Evolutionary conservation across 352 stramenopile species (phyloP), one percentile per base, ranked within the genome.

Genomic region (Pythium plurisporium): DNA sequence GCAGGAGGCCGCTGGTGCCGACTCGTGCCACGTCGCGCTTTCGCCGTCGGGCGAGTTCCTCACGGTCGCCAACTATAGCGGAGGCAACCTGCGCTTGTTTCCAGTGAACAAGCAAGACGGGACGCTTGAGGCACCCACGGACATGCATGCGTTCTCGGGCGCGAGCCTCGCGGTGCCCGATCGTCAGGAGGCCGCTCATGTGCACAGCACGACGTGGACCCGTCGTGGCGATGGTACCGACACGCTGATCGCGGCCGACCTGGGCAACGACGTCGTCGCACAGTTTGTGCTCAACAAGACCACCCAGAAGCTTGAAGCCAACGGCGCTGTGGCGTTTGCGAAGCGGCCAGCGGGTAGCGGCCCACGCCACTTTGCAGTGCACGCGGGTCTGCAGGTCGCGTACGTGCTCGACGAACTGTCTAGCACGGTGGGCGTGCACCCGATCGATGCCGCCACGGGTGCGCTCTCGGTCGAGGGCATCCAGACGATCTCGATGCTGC

Each of bases 331-430:
- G 33, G 59, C 65, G 42, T 83, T 86, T 53, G 65, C 82, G 23
- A 58, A 62, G 27, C 59, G 76, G 30, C 70, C 75, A 1, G 44
- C 73, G 2, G 84, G 75, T 31, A 77, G 69, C 9, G 84, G 84
- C 0, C 84, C 84, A 2, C 80, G 82, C n/a, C 84, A 94, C 68
- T 68, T 94, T 17, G 80, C 74, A n/a, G 62, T 94, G n/a, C 83
- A 86, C 23, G 30, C 68, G 25, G 65, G 65, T 19, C 58, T 77
- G 11, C 52, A 71, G 5, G 61, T 89, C 5, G 80, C 61, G 26
- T 94, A 91, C 62, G 76, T 94, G 15, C 61, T 88, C 19, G 68
- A 77, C 38, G 85, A 94, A 52, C 69, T 94, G 15, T 68, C 72
- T 14, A 92, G 74, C 59, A 76, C 67, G 0, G 59, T 94, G n/a